Conservation (phyloP, 371 early-diverging fungal genomes). For the Apophysomyces ossiformis region DNA sequence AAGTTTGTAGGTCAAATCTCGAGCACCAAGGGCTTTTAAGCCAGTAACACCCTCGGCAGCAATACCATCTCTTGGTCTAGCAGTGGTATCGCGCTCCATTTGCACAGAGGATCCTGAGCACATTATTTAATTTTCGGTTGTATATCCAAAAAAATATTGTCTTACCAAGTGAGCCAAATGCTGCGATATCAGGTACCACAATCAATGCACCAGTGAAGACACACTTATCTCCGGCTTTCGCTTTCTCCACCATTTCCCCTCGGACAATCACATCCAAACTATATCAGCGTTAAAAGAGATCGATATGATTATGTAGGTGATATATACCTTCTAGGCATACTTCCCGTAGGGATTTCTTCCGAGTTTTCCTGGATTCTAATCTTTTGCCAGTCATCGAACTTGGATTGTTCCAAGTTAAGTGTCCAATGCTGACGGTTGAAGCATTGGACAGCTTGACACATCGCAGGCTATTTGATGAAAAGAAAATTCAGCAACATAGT, state of each 20-base stretch:
- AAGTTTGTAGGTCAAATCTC: constrained; percentile 92
- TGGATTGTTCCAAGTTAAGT: constrained; percentile 83
- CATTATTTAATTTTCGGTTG: too few relatives aligned
- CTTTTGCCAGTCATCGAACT: constrained; percentile 99
- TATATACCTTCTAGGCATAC: constrained; percentile 91
- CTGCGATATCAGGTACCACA: constrained; percentile 94
- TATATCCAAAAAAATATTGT: too few relatives aligned
- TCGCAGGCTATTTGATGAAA: constrained; percentile 68
- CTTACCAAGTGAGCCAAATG: constrained; percentile 74
- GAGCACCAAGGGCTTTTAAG: constrained; percentile 87
- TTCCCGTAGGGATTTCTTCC: constrained; percentile 97
- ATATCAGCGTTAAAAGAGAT: not conserved
- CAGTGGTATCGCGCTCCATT: constrained; percentile 65
- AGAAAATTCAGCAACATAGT: not conserved
- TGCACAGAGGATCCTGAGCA: constrained; percentile 39
- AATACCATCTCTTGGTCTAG: constrained; percentile 66
- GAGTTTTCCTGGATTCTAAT: constrained; percentile 98
- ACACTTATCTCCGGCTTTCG: constrained; percentile 98
- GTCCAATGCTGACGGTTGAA: constrained; percentile 88
- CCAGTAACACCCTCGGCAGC: constrained; percentile 85
- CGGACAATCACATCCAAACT: constrained; percentile 97
- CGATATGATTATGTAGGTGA: not conserved
- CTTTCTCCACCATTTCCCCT: constrained; percentile 94
- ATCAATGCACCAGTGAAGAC: constrained; percentile 94
- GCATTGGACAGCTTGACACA: constrained; percentile 91